Base-by-base conservation (phyloP, 352 stramenopile genomes). In the Pythium biforme region DNA sequence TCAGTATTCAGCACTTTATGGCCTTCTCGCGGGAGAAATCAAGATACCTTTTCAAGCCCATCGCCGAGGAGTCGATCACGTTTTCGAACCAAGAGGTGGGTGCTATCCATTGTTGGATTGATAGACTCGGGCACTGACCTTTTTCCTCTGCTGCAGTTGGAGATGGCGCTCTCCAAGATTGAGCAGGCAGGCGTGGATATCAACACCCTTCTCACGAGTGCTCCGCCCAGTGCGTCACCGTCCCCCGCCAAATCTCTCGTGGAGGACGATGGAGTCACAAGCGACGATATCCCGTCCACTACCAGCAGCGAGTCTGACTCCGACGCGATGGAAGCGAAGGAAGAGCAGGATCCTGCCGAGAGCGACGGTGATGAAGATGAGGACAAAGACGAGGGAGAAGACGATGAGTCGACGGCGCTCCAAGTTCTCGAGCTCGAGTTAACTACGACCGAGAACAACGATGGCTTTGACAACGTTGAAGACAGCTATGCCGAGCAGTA, bases 1-100 rank as follows among this genome's bases (percentile, higher is more conserved):
- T 91, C 58, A 83, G 81, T 46, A 53, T 91, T 9, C 81, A 94
- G 58, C 80, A 91, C 60, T 90, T 90, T 26, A 89, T 83, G 69
- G 73, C 75, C 15, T 86, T 92, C 45, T 84, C 81, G 0, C 62
- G 83, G 5, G 75, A 84, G 20, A 66, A 75, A 29, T 82, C 69
- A 8, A 65, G 55, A 3, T 69, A 85, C 39, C 61, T 70, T 14
- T 81, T 87, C 55, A 78, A 86, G 27, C 69, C 74, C 3, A 65
- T 86, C 22, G 55, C 48, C 12, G 65, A 75, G 29, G 78, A 82
- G 31, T 59, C 77, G 4, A 59, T 80, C 34, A 70, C 58, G 34
- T 90, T 89, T 37, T 90, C 80, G 9, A 87, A 84, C 34, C 80
- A 89, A 67, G 80, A 92, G 58, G 83, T 88, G 37, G n/a, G 37